These are phyloP conservation scores for Trypanosoma vivax DNA, from an alignment of 208 protist genomes.

Conservation along the genomic window DNA sequence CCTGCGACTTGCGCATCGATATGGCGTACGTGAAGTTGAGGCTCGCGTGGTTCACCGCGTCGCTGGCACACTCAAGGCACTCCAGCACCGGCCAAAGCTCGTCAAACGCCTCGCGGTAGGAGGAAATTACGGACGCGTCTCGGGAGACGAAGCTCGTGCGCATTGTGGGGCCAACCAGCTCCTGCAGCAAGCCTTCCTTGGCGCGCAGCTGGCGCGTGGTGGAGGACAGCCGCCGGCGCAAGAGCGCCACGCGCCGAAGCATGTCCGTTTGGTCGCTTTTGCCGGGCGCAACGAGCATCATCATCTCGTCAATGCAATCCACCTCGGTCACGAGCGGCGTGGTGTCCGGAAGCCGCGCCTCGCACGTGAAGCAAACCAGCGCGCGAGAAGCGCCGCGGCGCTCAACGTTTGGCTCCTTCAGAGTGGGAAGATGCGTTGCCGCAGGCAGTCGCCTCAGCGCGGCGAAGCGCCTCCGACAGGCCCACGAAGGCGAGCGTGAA, in stretches of 20 bases:
- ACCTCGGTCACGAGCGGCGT: constrained; percentile 75
- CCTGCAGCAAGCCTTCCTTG: constrained; percentile 72
- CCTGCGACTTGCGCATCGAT: constrained; percentile 86
- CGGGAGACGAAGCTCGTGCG: constrained; percentile 52
- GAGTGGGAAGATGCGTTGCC: too few species aligned
- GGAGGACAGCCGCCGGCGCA: constrained; percentile 68
- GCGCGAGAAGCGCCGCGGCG: constrained; percentile 26
- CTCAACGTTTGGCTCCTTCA: too few species aligned
- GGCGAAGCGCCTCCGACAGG: constrained; percentile 40
- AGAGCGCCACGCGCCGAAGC: constrained; percentile 64
- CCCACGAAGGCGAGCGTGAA: constrained; percentile 58
- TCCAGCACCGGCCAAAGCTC: constrained; percentile 57
- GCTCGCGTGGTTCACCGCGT: constrained; percentile 80
- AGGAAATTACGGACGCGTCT: background rate
- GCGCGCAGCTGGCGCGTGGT: constrained; percentile 47
- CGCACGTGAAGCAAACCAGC: constrained; percentile 51
- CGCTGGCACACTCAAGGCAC: constrained; percentile 69
- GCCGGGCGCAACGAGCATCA: constrained; percentile 74
- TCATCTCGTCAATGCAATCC: constrained; percentile 85
- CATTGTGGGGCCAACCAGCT: constrained; percentile 64
- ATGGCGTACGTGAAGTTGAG: constrained; percentile 74
- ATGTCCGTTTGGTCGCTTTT: constrained; percentile 78
- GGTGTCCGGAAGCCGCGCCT: constrained; percentile 63
- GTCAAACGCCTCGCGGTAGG: constrained; percentile 25
- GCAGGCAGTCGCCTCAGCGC: constrained; percentile 15